phyloP scores from a whole-genome alignment of 495 filamentous ascomycete species.

The Talaromyces borbonicus region DNA sequence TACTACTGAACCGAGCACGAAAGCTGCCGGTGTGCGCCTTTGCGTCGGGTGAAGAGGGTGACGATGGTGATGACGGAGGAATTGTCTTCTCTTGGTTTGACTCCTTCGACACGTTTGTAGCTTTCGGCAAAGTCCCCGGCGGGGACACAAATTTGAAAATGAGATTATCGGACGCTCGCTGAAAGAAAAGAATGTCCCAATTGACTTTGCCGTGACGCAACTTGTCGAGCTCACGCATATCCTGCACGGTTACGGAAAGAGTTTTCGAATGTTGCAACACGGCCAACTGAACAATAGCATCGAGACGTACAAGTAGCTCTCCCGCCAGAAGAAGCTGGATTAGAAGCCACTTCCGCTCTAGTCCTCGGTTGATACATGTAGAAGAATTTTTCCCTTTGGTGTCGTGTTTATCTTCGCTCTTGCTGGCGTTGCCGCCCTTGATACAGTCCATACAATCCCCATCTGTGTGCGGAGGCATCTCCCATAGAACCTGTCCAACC shows the following conservation, averaged over 20 bases:
- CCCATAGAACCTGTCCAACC: conserved; percentile 77
- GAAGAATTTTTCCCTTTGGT: neutral
- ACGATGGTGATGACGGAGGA: too few species aligned
- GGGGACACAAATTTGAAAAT: conserved; percentile 21
- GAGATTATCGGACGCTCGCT: conserved; percentile 70
- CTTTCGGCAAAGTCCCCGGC: conserved; percentile 7
- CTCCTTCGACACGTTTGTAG: conserved; percentile 16
- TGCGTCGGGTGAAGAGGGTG: too few species aligned
- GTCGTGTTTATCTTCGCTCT: neutral
- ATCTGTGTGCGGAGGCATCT: conserved; percentile 38
- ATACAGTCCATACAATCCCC: conserved; percentile 38
- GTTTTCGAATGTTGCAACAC: conserved; percentile 40
- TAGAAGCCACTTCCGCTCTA: conserved; percentile 65
- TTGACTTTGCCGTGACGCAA: conserved; percentile 57
- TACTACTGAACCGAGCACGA: conserved; percentile 18
- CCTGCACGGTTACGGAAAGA: conserved; percentile 42
- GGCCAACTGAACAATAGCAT: conserved; percentile 49
- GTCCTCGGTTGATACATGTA: conserved; percentile 25
- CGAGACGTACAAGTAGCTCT: conserved; percentile 66
- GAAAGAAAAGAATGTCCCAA: conserved; percentile 71
- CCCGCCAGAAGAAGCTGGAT: conserved; percentile 70
- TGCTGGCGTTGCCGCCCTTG: conserved; percentile 4
- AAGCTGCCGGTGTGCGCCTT: conserved; percentile 3
- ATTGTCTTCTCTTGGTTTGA: conserved; percentile 5
- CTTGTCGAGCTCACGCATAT: conserved; percentile 54